Evolutionary conservation across 139 green algal genomes (phyloP).

Genomic region (Picochlorum sp.): DNA sequence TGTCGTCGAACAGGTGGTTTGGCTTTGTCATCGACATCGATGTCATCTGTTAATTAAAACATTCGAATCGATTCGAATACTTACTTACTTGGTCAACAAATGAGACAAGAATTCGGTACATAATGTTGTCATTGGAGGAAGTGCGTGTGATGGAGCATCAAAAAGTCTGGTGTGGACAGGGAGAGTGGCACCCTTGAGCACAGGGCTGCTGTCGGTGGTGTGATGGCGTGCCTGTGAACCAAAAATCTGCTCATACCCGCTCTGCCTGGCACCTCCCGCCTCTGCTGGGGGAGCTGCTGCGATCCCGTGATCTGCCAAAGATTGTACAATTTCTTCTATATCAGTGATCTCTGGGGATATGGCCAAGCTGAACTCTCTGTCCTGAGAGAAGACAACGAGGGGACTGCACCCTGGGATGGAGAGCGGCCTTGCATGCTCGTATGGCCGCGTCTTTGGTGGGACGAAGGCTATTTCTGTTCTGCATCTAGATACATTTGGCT

Average conservation of each 20-base stretch:
- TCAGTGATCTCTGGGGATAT: background rate
- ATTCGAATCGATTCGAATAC: no score
- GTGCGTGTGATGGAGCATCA: slow-evolving; percentile 56
- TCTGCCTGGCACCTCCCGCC: background rate
- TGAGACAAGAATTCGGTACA: slow-evolving; percentile 42
- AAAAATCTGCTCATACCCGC: slow-evolving; percentile 11
- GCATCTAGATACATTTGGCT: background rate
- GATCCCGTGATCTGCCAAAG: no score
- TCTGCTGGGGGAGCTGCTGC: slow-evolving; percentile 3
- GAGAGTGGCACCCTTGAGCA: no score
- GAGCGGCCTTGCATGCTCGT: background rate
- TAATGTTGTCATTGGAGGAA: slow-evolving; percentile 45
- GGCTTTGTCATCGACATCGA: no score
- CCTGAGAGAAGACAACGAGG: slow-evolving; percentile 6
- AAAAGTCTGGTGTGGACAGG: slow-evolving; percentile 29
- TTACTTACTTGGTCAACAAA: slow-evolving; percentile 12
- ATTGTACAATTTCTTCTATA: no score
- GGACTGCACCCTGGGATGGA: slow-evolving; percentile 12
- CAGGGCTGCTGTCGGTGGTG: background rate
- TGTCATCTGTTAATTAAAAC: no score
- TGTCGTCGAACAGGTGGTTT: no score
- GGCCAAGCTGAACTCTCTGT: slow-evolving; percentile 7
- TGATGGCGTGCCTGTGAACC: background rate
- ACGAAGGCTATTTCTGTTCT: slow-evolving; percentile 9
- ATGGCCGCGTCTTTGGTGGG: background rate